These are phyloP conservation scores for Fomitopsis betulina DNA, from an alignment of 1,284 basidiomycete genomes.

Conservation along the genomic window DNA sequence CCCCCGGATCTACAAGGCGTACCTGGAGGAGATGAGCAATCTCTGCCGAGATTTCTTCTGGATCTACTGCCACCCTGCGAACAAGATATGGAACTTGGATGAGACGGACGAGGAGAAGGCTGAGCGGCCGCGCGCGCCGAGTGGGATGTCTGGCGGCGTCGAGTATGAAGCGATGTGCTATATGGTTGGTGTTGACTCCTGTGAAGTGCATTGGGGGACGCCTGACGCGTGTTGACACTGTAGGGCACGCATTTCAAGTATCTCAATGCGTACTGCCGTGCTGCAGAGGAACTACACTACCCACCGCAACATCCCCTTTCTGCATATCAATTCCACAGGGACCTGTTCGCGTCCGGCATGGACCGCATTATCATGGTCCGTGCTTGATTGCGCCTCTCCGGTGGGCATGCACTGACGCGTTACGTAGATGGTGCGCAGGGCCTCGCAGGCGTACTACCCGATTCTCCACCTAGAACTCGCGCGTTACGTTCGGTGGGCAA, in stretches of 20 bases:
- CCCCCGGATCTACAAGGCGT: constrained; percentile 86
- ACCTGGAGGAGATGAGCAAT: constrained; percentile 85
- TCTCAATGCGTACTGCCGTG: constrained; percentile 71
- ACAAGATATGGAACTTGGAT: constrained; percentile 81
- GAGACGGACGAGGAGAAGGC: constrained; percentile 82
- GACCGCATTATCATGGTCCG: constrained; percentile 76
- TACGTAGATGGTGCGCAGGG: constrained; percentile 84
- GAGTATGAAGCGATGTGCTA: constrained; percentile 98
- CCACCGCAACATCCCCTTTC: constrained; percentile 67
- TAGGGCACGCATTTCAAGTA: constrained; percentile 85
- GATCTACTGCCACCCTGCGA: constrained; percentile 97
- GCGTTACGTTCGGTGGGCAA: constrained; percentile 70
- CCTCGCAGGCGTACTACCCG: constrained; percentile 89
- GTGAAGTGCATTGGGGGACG: not conserved
- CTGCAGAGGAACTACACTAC: constrained; percentile 57
- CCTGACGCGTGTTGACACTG: not conserved
- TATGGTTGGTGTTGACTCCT: constrained; percentile 56
- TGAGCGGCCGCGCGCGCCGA: constrained; percentile 90
- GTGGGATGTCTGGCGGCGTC: constrained; percentile 97
- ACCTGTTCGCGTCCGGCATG: constrained; percentile 84
- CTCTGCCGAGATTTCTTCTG: constrained; percentile 96
- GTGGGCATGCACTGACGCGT: not conserved
- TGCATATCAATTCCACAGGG: constrained; percentile 75
- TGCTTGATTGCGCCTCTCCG: constrained; percentile 4
- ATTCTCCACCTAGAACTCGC: constrained; percentile 88